Percentiles rank a stretch among this genome's conserved stretches.
phyloP scores from a whole-genome alignment of 495 filamentous ascomycete genomes.

The Neurospora sp. region DNA sequence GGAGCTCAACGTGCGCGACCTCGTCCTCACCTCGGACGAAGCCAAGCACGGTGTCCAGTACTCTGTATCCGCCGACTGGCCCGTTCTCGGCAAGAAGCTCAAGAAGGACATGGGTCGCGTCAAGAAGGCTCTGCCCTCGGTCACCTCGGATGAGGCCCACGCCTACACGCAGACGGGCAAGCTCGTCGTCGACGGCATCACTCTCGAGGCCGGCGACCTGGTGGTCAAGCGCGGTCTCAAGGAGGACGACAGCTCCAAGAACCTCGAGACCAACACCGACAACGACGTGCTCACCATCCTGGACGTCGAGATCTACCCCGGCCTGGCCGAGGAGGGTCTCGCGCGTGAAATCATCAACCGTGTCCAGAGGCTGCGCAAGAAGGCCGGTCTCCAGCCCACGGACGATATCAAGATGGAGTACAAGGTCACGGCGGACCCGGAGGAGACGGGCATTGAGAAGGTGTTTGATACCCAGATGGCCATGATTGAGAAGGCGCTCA shows the following conservation, averaged over 20 bases:
- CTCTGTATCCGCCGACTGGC: slow-evolving; percentile 81
- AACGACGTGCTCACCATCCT: slow-evolving; percentile 36
- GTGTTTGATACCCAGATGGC: slow-evolving; percentile 60
- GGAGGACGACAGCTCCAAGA: slow-evolving; percentile 53
- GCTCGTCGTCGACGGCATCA: slow-evolving; percentile 76
- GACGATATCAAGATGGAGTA: slow-evolving; percentile 40
- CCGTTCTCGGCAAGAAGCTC: slow-evolving; percentile 88
- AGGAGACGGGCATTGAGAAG: slow-evolving; percentile 60
- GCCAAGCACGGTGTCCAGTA: slow-evolving; percentile 86
- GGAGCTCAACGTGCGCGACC: slow-evolving; percentile 79
- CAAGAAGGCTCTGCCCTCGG: slow-evolving; percentile 73
- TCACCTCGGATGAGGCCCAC: slow-evolving; percentile 72
- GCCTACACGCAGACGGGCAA: slow-evolving; percentile 56
- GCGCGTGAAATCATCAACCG: slow-evolving; percentile 37
- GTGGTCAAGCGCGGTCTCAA: slow-evolving; percentile 71
- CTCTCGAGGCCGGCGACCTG: slow-evolving; percentile 69
- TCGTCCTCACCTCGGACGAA: slow-evolving; percentile 82
- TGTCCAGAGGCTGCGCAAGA: slow-evolving; percentile 37
- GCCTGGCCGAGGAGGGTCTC: slow-evolving; percentile 33
- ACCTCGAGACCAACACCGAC: slow-evolving; percentile 78
- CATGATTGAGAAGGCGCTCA: slow-evolving; percentile 67
- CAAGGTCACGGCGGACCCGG: slow-evolving; percentile 50
- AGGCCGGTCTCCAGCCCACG: slow-evolving; percentile 32
- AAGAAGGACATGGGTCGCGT: slow-evolving; percentile 87
- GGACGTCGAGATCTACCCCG: slow-evolving; percentile 31